Percentiles rank a stretch among this genome's conserved stretches.
Evolutionary conservation across 148 eudicot species (phyloP).

Genomic region (Nepenthes gracilis): DNA sequence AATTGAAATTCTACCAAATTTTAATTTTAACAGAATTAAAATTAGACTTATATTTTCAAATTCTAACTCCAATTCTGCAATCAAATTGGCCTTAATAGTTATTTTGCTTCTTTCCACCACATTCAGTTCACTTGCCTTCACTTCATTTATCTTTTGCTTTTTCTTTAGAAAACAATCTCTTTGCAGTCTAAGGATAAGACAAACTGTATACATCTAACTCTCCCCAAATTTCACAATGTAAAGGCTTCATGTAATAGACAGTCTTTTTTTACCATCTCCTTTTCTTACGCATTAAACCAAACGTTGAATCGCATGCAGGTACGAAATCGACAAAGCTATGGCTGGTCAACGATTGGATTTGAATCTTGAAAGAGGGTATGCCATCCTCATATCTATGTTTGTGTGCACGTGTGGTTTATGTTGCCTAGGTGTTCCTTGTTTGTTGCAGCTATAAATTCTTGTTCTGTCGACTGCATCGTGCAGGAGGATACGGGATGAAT

Average conservation of each 20-base stretch:
- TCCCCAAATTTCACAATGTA: too few relatives aligned
- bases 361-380: conserved; percentile 65
- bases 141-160: not conserved
- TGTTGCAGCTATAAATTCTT: not conserved
- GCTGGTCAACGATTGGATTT: conserved; percentile 66
- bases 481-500: conserved; percentile 72
- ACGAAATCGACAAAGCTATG: conserved; percentile 60
- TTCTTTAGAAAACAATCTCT: too few relatives aligned
- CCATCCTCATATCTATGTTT: not conserved
- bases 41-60: too few relatives aligned
- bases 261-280: not conserved
- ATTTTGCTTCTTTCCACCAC: too few relatives aligned
- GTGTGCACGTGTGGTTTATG: not conserved
- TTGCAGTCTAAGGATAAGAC: too few relatives aligned
- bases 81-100: too few relatives aligned
- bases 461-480: not conserved
- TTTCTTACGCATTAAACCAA: not conserved
- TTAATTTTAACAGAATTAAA: too few relatives aligned
- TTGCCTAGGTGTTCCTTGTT: not conserved
- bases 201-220: too few relatives aligned
- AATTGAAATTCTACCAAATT: too few relatives aligned
- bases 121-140: not conserved
- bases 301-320: conserved; percentile 19
- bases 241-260: too few relatives aligned
- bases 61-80: too few relatives aligned